Base-by-base conservation (phyloP, 176 grass and related monocot genomes). In the Aegilops longissima region DNA sequence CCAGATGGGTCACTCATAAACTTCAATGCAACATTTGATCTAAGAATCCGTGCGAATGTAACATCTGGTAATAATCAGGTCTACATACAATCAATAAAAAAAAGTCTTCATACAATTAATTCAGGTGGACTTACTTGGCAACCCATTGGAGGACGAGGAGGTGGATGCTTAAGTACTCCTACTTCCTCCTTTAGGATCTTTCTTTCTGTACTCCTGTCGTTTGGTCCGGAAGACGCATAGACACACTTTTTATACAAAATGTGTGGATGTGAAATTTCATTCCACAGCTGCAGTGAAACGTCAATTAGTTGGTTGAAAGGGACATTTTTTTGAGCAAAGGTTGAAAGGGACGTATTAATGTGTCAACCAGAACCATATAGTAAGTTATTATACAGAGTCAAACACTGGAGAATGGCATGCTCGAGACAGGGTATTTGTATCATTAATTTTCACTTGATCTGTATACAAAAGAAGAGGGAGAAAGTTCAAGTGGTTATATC, bases 241-340 rank as follows among this genome's bases (percentile, higher is more conserved):
- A 66, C 24, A 52, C 94, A 95, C 12, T 47, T 72, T 7, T 64
- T 62, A 21, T 95, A 70, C 81, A 93, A 83, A 72, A 93, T 87
- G 5, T 95, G 62, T 10, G 35, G 0, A 0, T 0, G 1, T 0
- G 8, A 14, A 54, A 61, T 12, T 78, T 91, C 61, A 5, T 6
- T 2, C 2, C 13, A 6, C 35, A 89, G 33, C 91, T 95, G 76
- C 75, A 73, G 12, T 35, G 21, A 54, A 83, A 21, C 4, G 56
- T 66, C 61, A 82, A 52, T 84, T 34, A 42, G 40, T 71, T 61
- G 66, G 13, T 61, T 61, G 14, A 63, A 16, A 4, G 47, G 72
- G 23, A 25, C 11, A 14, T 27, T 27, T 27, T 27, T 27, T 27
- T 27, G 27, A 27, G 27, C 27, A 27, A 27, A 27, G 66, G 13